Evolutionary conservation across 2,329 filamentous ascomycete species (phyloP).

Genomic region (Dactylella cylindrospora): DNA sequence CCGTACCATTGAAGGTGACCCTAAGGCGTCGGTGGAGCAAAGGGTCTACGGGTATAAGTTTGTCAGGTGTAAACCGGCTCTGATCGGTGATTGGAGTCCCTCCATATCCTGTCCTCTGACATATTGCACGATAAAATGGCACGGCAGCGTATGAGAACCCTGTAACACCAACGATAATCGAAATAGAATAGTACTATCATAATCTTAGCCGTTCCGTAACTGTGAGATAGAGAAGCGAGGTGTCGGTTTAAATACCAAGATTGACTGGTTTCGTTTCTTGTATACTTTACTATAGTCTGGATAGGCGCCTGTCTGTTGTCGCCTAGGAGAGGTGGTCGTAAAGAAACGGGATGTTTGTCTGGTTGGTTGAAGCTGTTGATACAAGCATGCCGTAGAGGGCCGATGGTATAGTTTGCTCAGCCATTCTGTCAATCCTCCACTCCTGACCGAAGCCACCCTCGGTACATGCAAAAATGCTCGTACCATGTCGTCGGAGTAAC

Average conservation of each 20-base stretch:
- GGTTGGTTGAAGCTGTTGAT: constrained; percentile 10
- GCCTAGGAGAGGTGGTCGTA: constrained; percentile 17
- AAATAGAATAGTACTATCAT: constrained; percentile 64
- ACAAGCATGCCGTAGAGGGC: constrained; percentile 24
- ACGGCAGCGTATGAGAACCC: constrained; percentile 81
- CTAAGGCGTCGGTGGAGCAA: constrained; percentile 68
- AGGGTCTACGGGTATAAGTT: constrained; percentile 73
- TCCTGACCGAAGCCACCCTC: constrained; percentile 8
- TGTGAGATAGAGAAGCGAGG: not conserved
- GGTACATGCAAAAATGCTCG: constrained; percentile 19
- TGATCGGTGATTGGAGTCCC: constrained; percentile 57
- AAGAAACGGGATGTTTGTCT: constrained; percentile 24
- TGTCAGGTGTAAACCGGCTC: constrained; percentile 66
- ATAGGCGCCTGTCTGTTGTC: constrained; percentile 11
- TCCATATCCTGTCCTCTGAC: constrained; percentile 61
- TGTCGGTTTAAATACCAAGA: constrained; percentile 21
- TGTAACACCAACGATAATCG: constrained; percentile 75
- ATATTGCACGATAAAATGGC: constrained; percentile 73
- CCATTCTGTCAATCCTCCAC: constrained; percentile 17
- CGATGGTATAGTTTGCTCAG: constrained; percentile 24
- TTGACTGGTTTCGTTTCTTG: constrained; percentile 38
- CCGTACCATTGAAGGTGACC: constrained; percentile 93
- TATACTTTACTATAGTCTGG: constrained; percentile 40
- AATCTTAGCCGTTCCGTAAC: constrained; percentile 1
- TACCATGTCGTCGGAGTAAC: constrained; percentile 30